Conservation (phyloP, 805 yeast species). For the Jamesozyma gamospora region DNA sequence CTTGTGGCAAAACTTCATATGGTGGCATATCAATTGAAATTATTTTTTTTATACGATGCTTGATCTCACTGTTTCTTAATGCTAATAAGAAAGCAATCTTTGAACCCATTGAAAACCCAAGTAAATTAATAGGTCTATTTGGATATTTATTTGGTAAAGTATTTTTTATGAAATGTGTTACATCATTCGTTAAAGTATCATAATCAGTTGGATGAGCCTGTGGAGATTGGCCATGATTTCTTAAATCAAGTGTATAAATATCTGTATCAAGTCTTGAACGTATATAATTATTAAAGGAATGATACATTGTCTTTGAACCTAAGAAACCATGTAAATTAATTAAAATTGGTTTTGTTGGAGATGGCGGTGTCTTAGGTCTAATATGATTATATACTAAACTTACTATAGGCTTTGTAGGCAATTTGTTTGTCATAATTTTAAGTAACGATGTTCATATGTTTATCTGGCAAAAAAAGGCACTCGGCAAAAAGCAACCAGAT, state of each 20-base stretch:
- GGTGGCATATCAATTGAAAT: slow-evolving; percentile 35
- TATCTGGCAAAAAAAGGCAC: too few species aligned
- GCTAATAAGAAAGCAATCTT: slow-evolving; percentile 42
- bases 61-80: slow-evolving; percentile 13
- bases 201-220: slow-evolving; percentile 38
- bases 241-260: slow-evolving; percentile 38
- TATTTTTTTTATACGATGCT: slow-evolving; percentile 29
- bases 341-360: slow-evolving; percentile 28
- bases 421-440: neutral
- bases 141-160: slow-evolving; percentile 7
- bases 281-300: slow-evolving; percentile 31
- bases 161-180: slow-evolving; percentile 29
- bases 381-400: slow-evolving; percentile 15
- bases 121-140: slow-evolving; percentile 25
- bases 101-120: slow-evolving; percentile 58
- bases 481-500: too few species aligned
- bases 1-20: slow-evolving; percentile 16
- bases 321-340: slow-evolving; percentile 45
- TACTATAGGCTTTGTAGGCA: slow-evolving; percentile 16
- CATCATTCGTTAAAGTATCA: slow-evolving; percentile 35
- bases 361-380: slow-evolving; percentile 3
- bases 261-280: too few species aligned
- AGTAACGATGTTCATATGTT: too few species aligned
- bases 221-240: slow-evolving; percentile 47
- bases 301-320: slow-evolving; percentile 39